Evolutionary conservation across 129 eudicot species (phyloP), one percentile per base, ranked within the genome.

Genomic region (Erigeron canadensis): DNA sequence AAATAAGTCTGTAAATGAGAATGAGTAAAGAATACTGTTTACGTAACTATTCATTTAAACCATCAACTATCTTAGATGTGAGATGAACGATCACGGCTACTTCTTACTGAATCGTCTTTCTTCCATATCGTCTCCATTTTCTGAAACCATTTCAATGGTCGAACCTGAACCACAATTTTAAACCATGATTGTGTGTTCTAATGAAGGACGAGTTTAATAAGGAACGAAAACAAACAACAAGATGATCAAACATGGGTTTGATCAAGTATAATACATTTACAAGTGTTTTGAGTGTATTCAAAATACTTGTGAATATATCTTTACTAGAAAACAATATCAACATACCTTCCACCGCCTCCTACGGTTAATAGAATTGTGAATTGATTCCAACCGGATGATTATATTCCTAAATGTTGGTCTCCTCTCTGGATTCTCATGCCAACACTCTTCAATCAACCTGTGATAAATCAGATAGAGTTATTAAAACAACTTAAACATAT

Each of bases 361-460:
- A 44, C 75, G 89, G 41, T 69, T 77, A 62, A 90, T 46, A 40
- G 76, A 65, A 53, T 77, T 63, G 63, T 83, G 80, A 10, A 81
- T 82, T 17, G 88, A 75, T 77, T 88, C 99, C 75, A 95, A 83
- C 15, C 86, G 81, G 7, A 82, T 82, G 50, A 90, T 90, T 47
- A 95, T 90, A 43, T 90, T 73, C 88, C 86, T 84, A 47, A 95
- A 95, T 5, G 96, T 86, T 4, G 99, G 99, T 75, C 99, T 82
- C 37, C 75, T 53, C 9, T 82, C 62, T 54, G 97, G 97, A 39
- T 77, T 81, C 82, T 90, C 97, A 39, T 78, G 84, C 99, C 97
- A 95, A 70, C 99, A 95, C 77, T 86, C 88, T 72, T 84, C 88
- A 63, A 95, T 90, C 81, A 95, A 84, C 84, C 99, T 80, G 50